Conservation (phyloP, 2,329 filamentous ascomycete species). For the Diaporthe batatas region DNA sequence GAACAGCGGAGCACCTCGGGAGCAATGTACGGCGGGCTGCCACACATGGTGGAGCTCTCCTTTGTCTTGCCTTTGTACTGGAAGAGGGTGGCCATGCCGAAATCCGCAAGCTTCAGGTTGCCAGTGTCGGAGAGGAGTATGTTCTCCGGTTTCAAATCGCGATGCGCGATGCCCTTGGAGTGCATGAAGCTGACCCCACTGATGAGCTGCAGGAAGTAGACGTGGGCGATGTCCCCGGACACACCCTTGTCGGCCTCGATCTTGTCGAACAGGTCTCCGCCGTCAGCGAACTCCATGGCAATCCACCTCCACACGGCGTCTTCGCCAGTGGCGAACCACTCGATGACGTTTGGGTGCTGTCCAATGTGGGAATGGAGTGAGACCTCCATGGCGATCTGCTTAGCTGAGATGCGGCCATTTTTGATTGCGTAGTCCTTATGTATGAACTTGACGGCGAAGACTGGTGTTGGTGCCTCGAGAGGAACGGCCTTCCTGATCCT, state of each 20-base stretch:
- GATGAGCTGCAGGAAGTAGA: constrained; percentile 95
- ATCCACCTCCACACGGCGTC: constrained; percentile 95
- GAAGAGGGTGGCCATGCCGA: constrained; percentile 95
- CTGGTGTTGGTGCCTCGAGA: constrained; percentile 73
- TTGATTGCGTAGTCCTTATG: constrained; percentile 95
- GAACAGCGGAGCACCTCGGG: constrained; percentile 83
- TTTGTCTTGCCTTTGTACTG: constrained; percentile 88
- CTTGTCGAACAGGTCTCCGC: constrained; percentile 98
- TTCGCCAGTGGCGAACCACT: constrained; percentile 90
- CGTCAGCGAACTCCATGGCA: constrained; percentile 96
- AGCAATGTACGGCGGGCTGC: constrained; percentile 96
- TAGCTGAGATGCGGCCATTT: constrained; percentile 87
- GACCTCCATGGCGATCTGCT: constrained; percentile 93
- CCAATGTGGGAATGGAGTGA: constrained; percentile 90
- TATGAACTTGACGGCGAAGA: constrained; percentile 99
- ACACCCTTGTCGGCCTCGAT: constrained; percentile 98
- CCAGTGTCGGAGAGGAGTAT: constrained; percentile 88
- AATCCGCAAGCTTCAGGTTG: constrained; percentile 94
- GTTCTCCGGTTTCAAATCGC: constrained; percentile 94
- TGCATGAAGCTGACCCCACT: constrained; percentile 95
- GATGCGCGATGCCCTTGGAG: constrained; percentile 92
- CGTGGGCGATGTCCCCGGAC: constrained; percentile 92
- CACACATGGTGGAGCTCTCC: constrained; percentile 88
- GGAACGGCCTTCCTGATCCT: constrained; percentile 96
- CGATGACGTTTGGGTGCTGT: constrained; percentile 92